These are phyloP conservation scores for Pseudevernia furfuracea DNA, from an alignment of 495 filamentous ascomycete genomes.

Conservation along the genomic window DNA sequence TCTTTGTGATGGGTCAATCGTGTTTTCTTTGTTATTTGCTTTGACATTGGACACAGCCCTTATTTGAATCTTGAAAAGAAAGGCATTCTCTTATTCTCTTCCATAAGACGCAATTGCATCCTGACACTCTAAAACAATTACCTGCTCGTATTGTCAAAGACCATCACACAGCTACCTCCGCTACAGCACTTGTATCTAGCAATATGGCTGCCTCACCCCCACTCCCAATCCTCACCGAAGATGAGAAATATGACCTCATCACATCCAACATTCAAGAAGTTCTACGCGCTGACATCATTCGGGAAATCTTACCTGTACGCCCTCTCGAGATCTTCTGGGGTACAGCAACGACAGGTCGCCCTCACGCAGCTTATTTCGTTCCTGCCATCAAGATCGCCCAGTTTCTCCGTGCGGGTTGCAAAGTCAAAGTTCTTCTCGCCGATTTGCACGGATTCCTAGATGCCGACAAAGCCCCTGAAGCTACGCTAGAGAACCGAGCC, in stretches of 20 bases:
- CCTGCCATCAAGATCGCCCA: constrained; percentile 25
- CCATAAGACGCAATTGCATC: neutral
- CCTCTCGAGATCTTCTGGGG: constrained; percentile 18
- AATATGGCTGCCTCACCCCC: neutral
- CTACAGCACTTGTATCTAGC: neutral
- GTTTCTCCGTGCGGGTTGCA: constrained; percentile 22
- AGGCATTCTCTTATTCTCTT: neutral
- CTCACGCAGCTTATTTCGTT: constrained; percentile 23
- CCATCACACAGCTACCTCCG: neutral
- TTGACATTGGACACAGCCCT: neutral
- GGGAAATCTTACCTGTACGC: constrained; percentile 5
- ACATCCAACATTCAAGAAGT: constrained; percentile 14
- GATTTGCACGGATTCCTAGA: constrained; percentile 69
- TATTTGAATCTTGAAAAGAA: neutral
- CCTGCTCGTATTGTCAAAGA: neutral
- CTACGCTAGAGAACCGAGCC: constrained; percentile 39
- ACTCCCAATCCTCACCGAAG: constrained; percentile 16
- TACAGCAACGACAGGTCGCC: constrained; percentile 22
- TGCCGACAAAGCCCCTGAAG: constrained; percentile 65
- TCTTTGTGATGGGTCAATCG: neutral
- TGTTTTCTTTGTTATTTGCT: neutral
- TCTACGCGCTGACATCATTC: constrained; percentile 11
- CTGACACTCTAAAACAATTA: neutral
- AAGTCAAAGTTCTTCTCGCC: constrained; percentile 30
- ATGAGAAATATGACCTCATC: constrained; percentile 14